A percentile compares a stretch with the other conserved stretches of the same genome.
Evolutionary conservation across 2,329 filamentous ascomycete species (phyloP).

Genomic region (Trichoderma asperellum): DNA sequence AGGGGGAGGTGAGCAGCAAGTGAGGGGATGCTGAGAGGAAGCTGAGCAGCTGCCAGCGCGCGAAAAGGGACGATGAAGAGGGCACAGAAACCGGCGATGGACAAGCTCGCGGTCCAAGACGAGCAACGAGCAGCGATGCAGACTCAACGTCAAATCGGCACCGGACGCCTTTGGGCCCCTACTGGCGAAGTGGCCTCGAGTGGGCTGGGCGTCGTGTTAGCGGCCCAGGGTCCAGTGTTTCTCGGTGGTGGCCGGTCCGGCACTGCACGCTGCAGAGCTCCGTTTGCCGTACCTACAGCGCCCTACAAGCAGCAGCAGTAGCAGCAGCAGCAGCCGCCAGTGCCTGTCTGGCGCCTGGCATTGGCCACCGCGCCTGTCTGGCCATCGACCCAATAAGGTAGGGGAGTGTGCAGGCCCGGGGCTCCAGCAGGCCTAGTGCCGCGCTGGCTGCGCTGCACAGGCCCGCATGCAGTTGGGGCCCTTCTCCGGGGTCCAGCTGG

Average conservation of each 20-base stretch:
- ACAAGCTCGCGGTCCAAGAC: neutral
- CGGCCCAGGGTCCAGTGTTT: constrained; percentile 5
- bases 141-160: constrained; percentile 6
- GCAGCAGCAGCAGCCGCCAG: too few species aligned
- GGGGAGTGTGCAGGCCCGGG: neutral
- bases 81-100: neutral
- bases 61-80: neutral
- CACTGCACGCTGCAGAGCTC: constrained; percentile 13
- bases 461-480: constrained; percentile 24
- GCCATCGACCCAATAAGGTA: neutral
- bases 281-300: constrained; percentile 5
- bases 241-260: constrained; percentile 15
- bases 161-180: neutral
- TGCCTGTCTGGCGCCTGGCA: neutral
- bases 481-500: constrained; percentile 15
- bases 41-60: constrained; percentile 6
- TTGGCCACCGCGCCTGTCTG: neutral
- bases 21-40: constrained; percentile 34
- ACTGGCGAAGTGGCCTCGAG: constrained; percentile 6
- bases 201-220: neutral
- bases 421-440: neutral
- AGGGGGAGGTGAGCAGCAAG: constrained; percentile 31
- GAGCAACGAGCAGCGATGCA: neutral
- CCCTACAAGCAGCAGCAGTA: neutral
- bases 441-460: constrained; percentile 3